A percentile compares a stretch with the other conserved stretches of the same genome.
Evolutionary conservation across 352 stramenopile species (phyloP).

Genomic region (Sclerospora graminicola): DNA sequence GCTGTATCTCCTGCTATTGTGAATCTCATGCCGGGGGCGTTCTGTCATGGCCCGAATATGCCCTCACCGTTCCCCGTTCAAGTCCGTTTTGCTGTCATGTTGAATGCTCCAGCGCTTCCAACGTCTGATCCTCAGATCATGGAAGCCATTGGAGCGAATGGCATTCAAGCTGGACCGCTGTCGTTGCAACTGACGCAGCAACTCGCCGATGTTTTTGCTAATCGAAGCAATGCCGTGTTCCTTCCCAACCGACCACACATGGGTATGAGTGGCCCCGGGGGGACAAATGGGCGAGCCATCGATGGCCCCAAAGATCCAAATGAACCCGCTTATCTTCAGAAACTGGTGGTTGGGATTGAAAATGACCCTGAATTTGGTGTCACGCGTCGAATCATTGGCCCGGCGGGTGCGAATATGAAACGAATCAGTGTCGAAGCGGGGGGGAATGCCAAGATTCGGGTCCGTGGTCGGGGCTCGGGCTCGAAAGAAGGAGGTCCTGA

Average conservation of each 20-base stretch:
- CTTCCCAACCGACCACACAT: conserved; percentile 21
- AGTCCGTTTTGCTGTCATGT: conserved; percentile 48
- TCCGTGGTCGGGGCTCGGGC: conserved; percentile 72
- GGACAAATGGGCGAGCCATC: conserved; percentile 4
- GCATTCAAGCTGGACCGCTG: conserved; percentile 46
- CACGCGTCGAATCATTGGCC: conserved; percentile 76
- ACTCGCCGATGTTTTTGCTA: conserved; percentile 60
- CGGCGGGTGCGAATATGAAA: conserved; percentile 75
- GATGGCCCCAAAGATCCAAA: conserved; percentile 21
- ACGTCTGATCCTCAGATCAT: conserved; percentile 62
- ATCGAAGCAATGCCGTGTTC: conserved; percentile 47
- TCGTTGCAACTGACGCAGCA: conserved; percentile 55
- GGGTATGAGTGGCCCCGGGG: conserved; percentile 13
- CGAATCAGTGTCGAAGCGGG: conserved; percentile 76
- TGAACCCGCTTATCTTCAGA: conserved; percentile 42
- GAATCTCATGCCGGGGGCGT: conserved; percentile 77
- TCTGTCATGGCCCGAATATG: conserved; percentile 40
- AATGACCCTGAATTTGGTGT: conserved; percentile 80
- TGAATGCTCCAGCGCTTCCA: conserved; percentile 67
- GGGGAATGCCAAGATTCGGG: conserved; percentile 73
- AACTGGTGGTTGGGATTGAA: conserved; percentile 78
- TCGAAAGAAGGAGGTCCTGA: conserved; percentile 63
- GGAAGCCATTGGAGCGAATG: conserved; percentile 50
- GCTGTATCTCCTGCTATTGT: conserved; percentile 54
- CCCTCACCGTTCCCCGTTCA: conserved; percentile 68